Evolutionary conservation across 2,329 filamentous ascomycete species (phyloP).

Genomic region (Alternaria sp.): DNA sequence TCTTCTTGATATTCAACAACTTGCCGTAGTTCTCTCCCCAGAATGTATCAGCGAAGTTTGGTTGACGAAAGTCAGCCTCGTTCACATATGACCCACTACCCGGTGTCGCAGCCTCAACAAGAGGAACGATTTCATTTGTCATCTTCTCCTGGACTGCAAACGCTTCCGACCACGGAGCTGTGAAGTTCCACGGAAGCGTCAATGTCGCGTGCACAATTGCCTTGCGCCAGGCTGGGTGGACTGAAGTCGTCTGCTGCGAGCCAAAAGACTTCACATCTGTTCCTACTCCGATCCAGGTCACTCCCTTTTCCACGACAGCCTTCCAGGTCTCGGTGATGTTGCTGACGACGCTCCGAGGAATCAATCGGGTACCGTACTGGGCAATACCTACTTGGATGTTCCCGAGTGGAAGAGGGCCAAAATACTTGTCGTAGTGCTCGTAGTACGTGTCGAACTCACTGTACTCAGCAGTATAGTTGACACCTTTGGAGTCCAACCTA

Average conservation of each 20-base stretch:
- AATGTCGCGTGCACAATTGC: constrained; percentile 30
- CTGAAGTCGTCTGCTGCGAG: constrained; percentile 26
- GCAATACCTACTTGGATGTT: constrained; percentile 33
- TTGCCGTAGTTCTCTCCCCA: constrained; percentile 37
- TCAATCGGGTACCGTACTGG: constrained; percentile 28
- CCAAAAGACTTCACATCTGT: constrained; percentile 25
- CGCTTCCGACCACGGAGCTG: constrained; percentile 28
- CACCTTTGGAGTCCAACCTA: constrained; percentile 19
- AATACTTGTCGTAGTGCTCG: constrained; percentile 36
- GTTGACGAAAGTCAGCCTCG: constrained; percentile 36
- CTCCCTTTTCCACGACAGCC: constrained; percentile 25
- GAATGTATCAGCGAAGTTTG: constrained; percentile 33
- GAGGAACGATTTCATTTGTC: constrained; percentile 27
- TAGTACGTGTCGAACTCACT: constrained; percentile 29
- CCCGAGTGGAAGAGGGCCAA: constrained; percentile 30
- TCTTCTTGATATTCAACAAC: constrained; percentile 38
- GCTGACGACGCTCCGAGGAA: constrained; percentile 24
- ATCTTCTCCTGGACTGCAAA: constrained; percentile 27
- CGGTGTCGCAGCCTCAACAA: constrained; percentile 30
- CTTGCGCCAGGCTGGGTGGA: constrained; percentile 35
- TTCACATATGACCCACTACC: constrained; percentile 37
- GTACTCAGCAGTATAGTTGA: constrained; percentile 25
- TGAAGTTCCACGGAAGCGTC: constrained; percentile 31
- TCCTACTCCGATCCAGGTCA: constrained; percentile 32
- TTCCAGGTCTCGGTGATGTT: constrained; percentile 27